These are phyloP conservation scores for Ilyonectria sp. DNA, from an alignment of 2,329 filamentous ascomycete species.

Conservation along the genomic window DNA sequence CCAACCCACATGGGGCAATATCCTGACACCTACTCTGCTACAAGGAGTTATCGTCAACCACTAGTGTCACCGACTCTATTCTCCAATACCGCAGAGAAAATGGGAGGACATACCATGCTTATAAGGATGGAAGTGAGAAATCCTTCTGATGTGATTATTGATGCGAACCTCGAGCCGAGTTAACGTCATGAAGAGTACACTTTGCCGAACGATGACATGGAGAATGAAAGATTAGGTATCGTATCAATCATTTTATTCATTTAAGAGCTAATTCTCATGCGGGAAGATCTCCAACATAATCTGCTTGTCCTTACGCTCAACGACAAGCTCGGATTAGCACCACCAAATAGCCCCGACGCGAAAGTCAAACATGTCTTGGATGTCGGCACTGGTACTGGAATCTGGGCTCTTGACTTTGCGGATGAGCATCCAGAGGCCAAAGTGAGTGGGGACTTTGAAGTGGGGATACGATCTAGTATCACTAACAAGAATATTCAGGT, in stretches of 20 bases:
- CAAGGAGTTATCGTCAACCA: neutral
- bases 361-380: constrained; percentile 11
- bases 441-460: neutral
- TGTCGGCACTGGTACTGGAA: constrained; percentile 24
- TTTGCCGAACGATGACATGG: constrained; percentile 17
- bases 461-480: neutral
- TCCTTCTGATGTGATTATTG: neutral
- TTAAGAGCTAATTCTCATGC: neutral
- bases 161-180: neutral
- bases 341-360: constrained; percentile 9
- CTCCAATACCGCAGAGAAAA: constrained; percentile 20
- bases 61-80: constrained; percentile 1
- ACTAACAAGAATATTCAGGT: neutral
- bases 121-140: constrained; percentile 16
- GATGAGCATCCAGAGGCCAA: constrained; percentile 22
- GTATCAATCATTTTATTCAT: neutral
- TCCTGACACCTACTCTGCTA: neutral
- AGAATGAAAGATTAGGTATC: constrained; percentile 21
- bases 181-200: neutral
- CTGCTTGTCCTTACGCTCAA: constrained; percentile 15
- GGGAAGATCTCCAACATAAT: constrained; percentile 21
- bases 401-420: constrained; percentile 23
- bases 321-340: constrained; percentile 20
- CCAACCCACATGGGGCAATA: neutral
- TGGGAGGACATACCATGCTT: constrained; percentile 2